Conservation (phyloP, 1,284 basidiomycete genomes). For the Papiliotrema nemorosa region DNA sequence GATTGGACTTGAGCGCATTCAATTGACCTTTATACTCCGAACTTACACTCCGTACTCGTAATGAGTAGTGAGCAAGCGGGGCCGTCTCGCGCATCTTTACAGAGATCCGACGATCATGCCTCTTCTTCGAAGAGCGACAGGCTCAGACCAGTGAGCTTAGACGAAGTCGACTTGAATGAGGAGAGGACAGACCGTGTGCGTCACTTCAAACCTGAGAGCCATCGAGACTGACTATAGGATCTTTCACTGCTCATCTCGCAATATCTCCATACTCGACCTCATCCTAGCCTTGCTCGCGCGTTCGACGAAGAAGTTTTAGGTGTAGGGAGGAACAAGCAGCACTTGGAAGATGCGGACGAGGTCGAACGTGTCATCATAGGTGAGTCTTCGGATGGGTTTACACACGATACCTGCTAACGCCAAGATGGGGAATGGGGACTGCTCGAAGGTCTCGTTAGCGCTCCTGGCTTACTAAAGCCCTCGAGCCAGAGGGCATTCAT, state of each 20-base stretch:
- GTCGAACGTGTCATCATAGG: conserved; percentile 50
- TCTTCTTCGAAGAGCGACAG: too few species aligned
- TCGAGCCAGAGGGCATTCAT: conserved; percentile 52
- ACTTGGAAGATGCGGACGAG: conserved; percentile 41
- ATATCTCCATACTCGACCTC: conserved; percentile 49
- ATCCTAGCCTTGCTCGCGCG: conserved; percentile 43
- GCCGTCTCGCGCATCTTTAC: too few species aligned
- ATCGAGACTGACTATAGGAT: conserved; percentile 24
- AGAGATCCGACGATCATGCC: too few species aligned
- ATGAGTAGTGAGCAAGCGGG: too few species aligned
- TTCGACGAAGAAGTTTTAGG: conserved; percentile 43
- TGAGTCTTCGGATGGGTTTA: conserved; percentile 3
- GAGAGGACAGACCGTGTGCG: conserved; percentile 12
- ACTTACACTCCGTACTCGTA: too few species aligned
- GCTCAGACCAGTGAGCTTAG: too few species aligned
- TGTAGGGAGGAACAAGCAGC: conserved; percentile 32
- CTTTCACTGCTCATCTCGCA: conserved; percentile 48
- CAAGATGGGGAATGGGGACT: conserved; percentile 52
- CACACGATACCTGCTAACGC: not conserved
- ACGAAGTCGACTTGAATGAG: conserved; percentile 5
- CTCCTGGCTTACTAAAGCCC: conserved; percentile 46
- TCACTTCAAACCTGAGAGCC: not conserved
- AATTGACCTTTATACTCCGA: too few species aligned
- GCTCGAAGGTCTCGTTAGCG: conserved; percentile 46
- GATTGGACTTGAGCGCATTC: too few species aligned